These are phyloP conservation scores for Aspergillus sp. DNA, from an alignment of 2,329 filamentous ascomycete species.

Conservation along the genomic window DNA sequence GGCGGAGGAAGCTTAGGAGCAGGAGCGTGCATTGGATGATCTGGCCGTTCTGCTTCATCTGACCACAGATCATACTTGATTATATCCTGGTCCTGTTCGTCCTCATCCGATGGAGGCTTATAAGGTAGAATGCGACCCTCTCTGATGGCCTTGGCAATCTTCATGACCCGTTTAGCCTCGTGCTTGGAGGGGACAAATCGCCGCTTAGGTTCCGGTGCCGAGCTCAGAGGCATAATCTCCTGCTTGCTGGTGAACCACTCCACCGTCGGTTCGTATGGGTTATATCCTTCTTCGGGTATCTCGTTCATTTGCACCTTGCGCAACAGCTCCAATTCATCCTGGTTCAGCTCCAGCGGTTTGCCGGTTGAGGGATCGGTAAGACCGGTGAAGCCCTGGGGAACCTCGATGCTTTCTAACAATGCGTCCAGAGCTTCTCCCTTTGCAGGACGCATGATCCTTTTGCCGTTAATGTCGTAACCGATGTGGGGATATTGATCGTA, in stretches of 20 bases:
- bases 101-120: constrained; percentile 63
- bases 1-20: constrained; percentile 89
- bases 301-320: constrained; percentile 84
- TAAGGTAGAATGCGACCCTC: constrained; percentile 92
- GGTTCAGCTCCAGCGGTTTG: constrained; percentile 77
- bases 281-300: constrained; percentile 75
- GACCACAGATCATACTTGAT: constrained; percentile 88
- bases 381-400: constrained; percentile 95
- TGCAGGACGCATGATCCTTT: constrained; percentile 92
- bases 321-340: constrained; percentile 80
- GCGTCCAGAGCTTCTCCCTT: constrained; percentile 90
- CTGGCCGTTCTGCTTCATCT: constrained; percentile 71
- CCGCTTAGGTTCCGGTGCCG: constrained; percentile 90
- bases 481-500: constrained; percentile 98
- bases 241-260: constrained; percentile 87
- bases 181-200: constrained; percentile 95
- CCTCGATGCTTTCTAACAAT: constrained; percentile 87
- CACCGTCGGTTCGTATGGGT: constrained; percentile 87
- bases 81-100: constrained; percentile 62
- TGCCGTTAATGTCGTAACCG: constrained; percentile 97
- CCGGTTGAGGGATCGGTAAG: constrained; percentile 89
- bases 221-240: constrained; percentile 90
- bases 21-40: constrained; percentile 88
- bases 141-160: constrained; percentile 88
- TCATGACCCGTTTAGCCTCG: constrained; percentile 92